Percentiles rank a stretch among this genome's conserved stretches.
Evolutionary conservation across 768 basidiomycete species (phyloP).

Genomic region (Terana coerulea): DNA sequence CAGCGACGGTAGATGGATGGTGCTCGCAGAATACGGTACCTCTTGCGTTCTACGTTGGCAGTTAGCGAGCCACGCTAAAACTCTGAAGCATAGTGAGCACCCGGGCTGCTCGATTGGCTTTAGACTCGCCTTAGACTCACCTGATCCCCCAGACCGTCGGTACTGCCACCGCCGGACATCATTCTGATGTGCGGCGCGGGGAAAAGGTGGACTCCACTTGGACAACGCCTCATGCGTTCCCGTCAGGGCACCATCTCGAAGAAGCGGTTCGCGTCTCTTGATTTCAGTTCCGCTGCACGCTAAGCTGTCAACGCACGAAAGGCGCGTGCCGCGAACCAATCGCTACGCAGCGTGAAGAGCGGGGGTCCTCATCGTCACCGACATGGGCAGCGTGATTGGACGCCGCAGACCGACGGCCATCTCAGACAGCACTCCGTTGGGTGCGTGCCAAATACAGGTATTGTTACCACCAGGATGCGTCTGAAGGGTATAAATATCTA

Average conservation of each 20-base stretch:
- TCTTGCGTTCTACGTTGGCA: too few relatives aligned
- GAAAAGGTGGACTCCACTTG: background rate
- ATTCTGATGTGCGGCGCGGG: background rate
- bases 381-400: background rate
- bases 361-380: background rate
- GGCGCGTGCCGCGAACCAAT: background rate
- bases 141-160: background rate
- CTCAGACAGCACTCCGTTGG: too few relatives aligned
- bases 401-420: background rate
- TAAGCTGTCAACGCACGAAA: background rate
- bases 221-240: background rate
- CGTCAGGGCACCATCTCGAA: background rate
- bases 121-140: background rate
- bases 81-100: too few relatives aligned
- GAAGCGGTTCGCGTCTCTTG: too few relatives aligned
- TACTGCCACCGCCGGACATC: background rate
- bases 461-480: background rate
- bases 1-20: too few relatives aligned
- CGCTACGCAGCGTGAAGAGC: background rate
- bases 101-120: slow-evolving; percentile 1
- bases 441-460: too few relatives aligned
- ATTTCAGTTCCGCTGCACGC: too few relatives aligned
- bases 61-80: too few relatives aligned
- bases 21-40: too few relatives aligned
- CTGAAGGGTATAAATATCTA: background rate